These are phyloP conservation scores for Pythium plurisporium DNA, from an alignment of 352 stramenopile species.

Conservation along the genomic window DNA sequence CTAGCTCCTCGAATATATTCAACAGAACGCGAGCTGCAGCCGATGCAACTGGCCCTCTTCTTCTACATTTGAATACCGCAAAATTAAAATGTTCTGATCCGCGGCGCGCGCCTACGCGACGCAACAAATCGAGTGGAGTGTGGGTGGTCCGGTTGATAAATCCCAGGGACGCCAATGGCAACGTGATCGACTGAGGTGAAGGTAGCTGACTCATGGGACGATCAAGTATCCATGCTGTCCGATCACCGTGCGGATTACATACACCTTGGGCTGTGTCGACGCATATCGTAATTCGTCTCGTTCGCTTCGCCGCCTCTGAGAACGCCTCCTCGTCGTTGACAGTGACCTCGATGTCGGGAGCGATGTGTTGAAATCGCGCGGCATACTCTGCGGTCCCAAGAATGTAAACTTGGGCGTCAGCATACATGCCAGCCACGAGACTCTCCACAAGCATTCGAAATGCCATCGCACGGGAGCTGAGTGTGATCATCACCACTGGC, in stretches of 20 bases:
- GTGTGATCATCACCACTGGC: neutral
- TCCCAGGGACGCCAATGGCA: neutral
- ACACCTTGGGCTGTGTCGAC: too few relatives aligned
- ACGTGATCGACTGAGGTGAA: too few relatives aligned
- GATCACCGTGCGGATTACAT: too few relatives aligned
- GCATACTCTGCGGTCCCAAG: neutral
- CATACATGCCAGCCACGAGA: neutral
- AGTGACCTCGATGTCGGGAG: neutral
- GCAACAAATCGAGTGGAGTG: neutral
- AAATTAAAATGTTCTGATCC: too few relatives aligned
- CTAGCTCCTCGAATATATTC: neutral
- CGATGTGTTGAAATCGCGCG: neutral
- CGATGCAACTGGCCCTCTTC: neutral
- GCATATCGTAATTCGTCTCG: neutral
- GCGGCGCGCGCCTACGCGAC: too few relatives aligned
- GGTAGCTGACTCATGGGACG: too few relatives aligned
- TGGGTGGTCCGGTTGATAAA: neutral
- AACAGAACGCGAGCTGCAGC: neutral
- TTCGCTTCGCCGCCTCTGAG: too few relatives aligned
- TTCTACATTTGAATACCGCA: neutral
- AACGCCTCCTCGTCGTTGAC: too few relatives aligned
- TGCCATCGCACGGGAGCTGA: neutral
- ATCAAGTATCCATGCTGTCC: neutral
- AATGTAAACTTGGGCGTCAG: neutral
- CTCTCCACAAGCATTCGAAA: neutral